Conservation (phyloP, 495 filamentous ascomycete species). For the Neurospora tetrasperma region DNA sequence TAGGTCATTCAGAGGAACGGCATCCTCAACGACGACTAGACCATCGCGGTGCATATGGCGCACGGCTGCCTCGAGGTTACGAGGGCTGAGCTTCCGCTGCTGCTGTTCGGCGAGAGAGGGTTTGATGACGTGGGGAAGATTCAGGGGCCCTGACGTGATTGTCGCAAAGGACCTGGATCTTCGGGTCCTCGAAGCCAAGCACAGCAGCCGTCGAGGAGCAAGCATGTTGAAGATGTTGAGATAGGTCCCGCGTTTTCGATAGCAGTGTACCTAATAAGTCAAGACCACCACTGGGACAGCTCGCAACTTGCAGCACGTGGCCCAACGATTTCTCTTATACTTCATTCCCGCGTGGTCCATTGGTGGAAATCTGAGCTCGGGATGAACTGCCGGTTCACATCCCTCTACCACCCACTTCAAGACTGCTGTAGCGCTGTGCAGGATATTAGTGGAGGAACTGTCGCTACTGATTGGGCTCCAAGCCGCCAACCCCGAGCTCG, state of each 20-base stretch:
- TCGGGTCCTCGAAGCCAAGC: background rate
- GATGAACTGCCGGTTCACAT: background rate
- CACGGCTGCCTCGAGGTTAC: conserved; percentile 43
- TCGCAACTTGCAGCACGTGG: background rate
- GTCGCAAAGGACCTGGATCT: background rate
- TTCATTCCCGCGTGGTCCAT: background rate
- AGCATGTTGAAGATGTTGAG: conserved; percentile 6
- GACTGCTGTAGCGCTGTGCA: background rate
- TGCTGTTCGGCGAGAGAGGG: conserved; percentile 12
- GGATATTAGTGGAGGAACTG: background rate
- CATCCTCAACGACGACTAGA: conserved; percentile 47
- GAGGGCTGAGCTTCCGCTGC: conserved; percentile 13
- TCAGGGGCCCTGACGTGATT: background rate
- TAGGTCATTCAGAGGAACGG: conserved; percentile 32
- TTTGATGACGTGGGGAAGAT: conserved; percentile 4
- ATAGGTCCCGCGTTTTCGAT: conserved; percentile 1
- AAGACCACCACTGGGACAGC: background rate
- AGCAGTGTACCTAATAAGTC: conserved; percentile 4
- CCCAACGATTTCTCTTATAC: background rate
- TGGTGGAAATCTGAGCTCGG: background rate
- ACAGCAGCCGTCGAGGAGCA: conserved; percentile 6
- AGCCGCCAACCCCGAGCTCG: background rate
- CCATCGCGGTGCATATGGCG: conserved; percentile 42
- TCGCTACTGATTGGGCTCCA: background rate
- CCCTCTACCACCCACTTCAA: background rate